Evolutionary conservation across 2,329 filamentous ascomycete species (phyloP), one percentile per base, ranked within the genome.

Genomic region (Trichoderma sp.): DNA sequence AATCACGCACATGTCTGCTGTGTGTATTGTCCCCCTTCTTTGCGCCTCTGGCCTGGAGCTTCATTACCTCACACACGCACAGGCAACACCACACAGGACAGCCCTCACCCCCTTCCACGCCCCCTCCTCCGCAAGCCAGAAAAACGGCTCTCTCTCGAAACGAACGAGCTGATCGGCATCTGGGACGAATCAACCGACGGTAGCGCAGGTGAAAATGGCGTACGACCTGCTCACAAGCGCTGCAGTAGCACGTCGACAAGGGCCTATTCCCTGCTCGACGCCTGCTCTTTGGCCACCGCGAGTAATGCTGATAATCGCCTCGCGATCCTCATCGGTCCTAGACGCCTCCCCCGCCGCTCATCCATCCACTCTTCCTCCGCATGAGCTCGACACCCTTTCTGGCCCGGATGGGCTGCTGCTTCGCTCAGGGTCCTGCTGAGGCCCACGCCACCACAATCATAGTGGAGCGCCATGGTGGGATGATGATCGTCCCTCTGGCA

Each of bases 81-180:
- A 51, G 15, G 26, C 26, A 51, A 21, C 24, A 51, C n/a, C 21
- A 39, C 26, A 51, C 48, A 28, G 48, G 48, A 51, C 48, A 51
- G 7, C 48, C n/a, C 48, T 28, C 17, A 51, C 48, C 48, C 48
- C n/a, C 48, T 28, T 26, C 48, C 19, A 47, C 39, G 34, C 30
- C 45, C 50, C 43, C 45, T 7, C 19, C 45, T 61, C 58, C 58
- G 58, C 58, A 39, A 14, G 34, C 34, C 34, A 14, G 14, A 39
- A 39, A 39, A 39, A 39, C 12, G 34, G 34, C 12, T n/a, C 34
- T 14, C 34, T 14, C 34, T 48, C 41, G 17, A 50, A 43, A 26
- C 55, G 28, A n/a, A 52, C 48, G 56, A 65, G 55, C 63, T 65
- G 63, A 65, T 65, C 63, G 63, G 45, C 63, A 65, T 19, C 34